These are phyloP conservation scores for Spathaspora sp. DNA, from an alignment of 805 yeast genomes.

Conservation along the genomic window DNA sequence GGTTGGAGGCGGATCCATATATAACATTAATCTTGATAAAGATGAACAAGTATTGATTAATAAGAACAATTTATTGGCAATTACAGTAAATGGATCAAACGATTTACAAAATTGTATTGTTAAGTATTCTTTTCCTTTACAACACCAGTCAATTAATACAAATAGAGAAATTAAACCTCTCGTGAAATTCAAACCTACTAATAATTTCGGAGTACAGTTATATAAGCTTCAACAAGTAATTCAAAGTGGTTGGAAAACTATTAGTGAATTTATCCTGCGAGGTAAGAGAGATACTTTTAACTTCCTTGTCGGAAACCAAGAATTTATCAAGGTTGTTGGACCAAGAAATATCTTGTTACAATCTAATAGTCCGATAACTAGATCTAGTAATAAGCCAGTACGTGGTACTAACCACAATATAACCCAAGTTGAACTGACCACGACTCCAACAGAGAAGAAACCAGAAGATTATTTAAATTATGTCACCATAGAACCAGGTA, in stretches of 20 bases:
- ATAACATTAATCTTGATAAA: conserved; percentile 40
- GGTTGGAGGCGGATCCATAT: conserved; percentile 53
- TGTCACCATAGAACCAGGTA: conserved; percentile 41
- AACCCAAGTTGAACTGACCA: background rate
- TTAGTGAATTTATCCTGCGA: conserved; percentile 1
- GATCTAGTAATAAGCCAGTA: background rate
- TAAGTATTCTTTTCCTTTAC: conserved; percentile 18
- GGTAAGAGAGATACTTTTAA: conserved; percentile 4
- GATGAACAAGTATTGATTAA: conserved; percentile 49
- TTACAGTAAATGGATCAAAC: conserved; percentile 45
- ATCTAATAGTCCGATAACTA: conserved; percentile 23
- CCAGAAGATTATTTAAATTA: conserved; percentile 47
- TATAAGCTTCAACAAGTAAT: background rate
- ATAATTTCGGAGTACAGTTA: conserved; percentile 8
- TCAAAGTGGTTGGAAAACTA: background rate
- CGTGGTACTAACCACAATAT: background rate
- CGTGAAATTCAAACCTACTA: conserved; percentile 4
- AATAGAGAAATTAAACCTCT: background rate
- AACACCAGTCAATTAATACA: background rate
- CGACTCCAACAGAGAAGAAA: conserved; percentile 8
- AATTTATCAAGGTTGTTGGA: conserved; percentile 49
- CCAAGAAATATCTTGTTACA: conserved; percentile 51
- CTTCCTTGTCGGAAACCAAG: conserved; percentile 30
- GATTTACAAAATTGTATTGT: conserved; percentile 42
- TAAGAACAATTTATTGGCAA: conserved; percentile 44